phyloP scores from a whole-genome alignment of 495 filamentous ascomycete genomes.

The Neurospora pannonica region DNA sequence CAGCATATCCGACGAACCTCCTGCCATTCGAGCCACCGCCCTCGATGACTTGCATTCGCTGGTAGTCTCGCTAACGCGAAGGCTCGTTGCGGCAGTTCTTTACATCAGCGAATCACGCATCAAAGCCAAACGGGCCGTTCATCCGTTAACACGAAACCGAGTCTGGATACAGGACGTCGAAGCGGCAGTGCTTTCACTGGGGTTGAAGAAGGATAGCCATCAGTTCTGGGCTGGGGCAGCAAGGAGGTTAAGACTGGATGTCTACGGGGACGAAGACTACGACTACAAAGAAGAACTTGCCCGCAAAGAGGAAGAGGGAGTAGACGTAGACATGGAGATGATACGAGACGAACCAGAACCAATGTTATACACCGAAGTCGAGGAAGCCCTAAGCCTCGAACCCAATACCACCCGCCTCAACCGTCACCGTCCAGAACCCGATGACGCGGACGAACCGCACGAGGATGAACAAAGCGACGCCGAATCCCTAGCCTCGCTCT shows the following conservation, averaged over 20 bases:
- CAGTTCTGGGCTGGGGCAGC: slow-evolving; percentile 53
- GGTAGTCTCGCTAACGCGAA: slow-evolving; percentile 52
- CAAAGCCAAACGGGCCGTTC: slow-evolving; percentile 30
- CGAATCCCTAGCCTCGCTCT: background rate
- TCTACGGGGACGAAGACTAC: slow-evolving; percentile 34
- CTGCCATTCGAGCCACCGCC: slow-evolving; percentile 57
- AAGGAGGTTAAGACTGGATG: slow-evolving; percentile 48
- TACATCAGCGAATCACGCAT: slow-evolving; percentile 54
- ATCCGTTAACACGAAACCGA: slow-evolving; percentile 18
- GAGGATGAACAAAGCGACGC: background rate
- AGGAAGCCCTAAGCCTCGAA: slow-evolving; percentile 23
- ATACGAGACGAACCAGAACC: slow-evolving; percentile 8
- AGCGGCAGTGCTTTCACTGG: slow-evolving; percentile 51
- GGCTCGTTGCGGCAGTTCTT: slow-evolving; percentile 57
- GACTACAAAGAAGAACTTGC: slow-evolving; percentile 12
- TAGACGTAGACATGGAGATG: slow-evolving; percentile 16
- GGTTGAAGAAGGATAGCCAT: slow-evolving; percentile 31
- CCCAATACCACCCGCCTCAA: background rate
- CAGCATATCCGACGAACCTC: slow-evolving; percentile 38
- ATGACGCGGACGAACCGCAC: slow-evolving; percentile 14
- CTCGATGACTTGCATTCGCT: slow-evolving; percentile 68
- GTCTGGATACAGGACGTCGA: slow-evolving; percentile 54
- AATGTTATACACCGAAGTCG: slow-evolving; percentile 47
- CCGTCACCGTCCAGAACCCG: slow-evolving; percentile 1
- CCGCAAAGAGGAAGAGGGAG: background rate